Evolutionary conservation across 2,329 filamentous ascomycete genomes (phyloP).

Genomic region (Stachybotrys chartarum): DNA sequence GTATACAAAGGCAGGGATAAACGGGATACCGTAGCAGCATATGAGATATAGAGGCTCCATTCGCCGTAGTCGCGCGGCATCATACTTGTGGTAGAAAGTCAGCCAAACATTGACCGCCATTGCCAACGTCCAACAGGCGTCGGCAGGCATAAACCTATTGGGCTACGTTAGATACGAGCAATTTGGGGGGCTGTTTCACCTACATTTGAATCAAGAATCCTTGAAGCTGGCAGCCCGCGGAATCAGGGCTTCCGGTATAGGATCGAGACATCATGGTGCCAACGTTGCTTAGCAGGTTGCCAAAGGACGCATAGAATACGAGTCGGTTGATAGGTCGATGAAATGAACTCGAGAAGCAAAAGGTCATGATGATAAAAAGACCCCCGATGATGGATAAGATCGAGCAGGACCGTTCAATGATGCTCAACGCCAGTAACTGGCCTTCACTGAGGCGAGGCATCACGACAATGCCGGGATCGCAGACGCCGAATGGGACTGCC

Average conservation of each 20-base stretch:
- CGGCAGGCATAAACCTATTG: conserved; percentile 66
- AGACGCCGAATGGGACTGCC: too few species aligned
- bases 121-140: conserved; percentile 64
- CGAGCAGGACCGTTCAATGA: conserved; percentile 52
- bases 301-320: conserved; percentile 72
- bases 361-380: conserved; percentile 61
- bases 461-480: too few species aligned
- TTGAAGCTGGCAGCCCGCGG: conserved; percentile 55
- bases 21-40: conserved; percentile 61
- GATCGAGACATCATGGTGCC: conserved; percentile 58
- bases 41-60: conserved; percentile 62
- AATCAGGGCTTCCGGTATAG: conserved; percentile 37
- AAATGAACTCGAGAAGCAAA: conserved; percentile 55
- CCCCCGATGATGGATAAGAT: conserved; percentile 60
- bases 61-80: conserved; percentile 49
- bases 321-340: conserved; percentile 76
- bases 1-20: conserved; percentile 56
- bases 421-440: not conserved
- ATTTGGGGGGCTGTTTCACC: conserved; percentile 13
- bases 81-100: conserved; percentile 66
- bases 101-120: conserved; percentile 78
- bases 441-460: too few species aligned
- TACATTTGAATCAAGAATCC: conserved; percentile 69
- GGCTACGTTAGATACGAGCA: too few species aligned
- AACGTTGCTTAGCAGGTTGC: conserved; percentile 67